Percentiles rank a stretch among this genome's conserved stretches.
Evolutionary conservation across 805 yeast genomes (phyloP).

Genomic region (Blastobotrys attinorum): DNA sequence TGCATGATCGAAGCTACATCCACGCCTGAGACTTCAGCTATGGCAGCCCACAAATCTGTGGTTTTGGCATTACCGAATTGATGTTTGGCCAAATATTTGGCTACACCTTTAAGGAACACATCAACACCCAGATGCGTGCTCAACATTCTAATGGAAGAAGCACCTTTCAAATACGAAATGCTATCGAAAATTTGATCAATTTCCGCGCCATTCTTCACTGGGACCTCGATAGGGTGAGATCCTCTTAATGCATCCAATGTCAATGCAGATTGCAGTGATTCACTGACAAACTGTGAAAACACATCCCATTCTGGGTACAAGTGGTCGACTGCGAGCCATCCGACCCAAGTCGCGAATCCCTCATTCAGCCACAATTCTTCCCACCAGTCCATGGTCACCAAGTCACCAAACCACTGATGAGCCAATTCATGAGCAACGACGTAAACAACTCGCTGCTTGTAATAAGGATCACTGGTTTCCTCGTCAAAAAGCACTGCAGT

Average conservation of each 20-base stretch:
- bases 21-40: constrained; percentile 61
- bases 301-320: constrained; percentile 82
- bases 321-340: constrained; percentile 73
- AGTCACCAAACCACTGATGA: constrained; percentile 87
- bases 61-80: constrained; percentile 73
- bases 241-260: constrained; percentile 66
- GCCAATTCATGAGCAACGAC: constrained; percentile 86
- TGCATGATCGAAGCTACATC: constrained; percentile 69
- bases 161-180: constrained; percentile 76
- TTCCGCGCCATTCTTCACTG: constrained; percentile 69
- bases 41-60: constrained; percentile 67
- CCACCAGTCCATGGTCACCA: constrained; percentile 92
- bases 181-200: constrained; percentile 82
- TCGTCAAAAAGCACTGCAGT: constrained; percentile 67
- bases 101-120: constrained; percentile 68
- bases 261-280: constrained; percentile 65
- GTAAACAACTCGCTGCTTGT: constrained; percentile 71
- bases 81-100: constrained; percentile 66
- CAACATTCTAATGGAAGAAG: constrained; percentile 71
- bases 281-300: constrained; percentile 72
- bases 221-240: constrained; percentile 81
- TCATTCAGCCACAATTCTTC: constrained; percentile 84
- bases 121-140: constrained; percentile 75
- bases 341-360: constrained; percentile 89
- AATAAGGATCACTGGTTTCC: constrained; percentile 48